phyloP scores from a whole-genome alignment of 23 red algal genomes.

The Gracilaria domingensis region DNA sequence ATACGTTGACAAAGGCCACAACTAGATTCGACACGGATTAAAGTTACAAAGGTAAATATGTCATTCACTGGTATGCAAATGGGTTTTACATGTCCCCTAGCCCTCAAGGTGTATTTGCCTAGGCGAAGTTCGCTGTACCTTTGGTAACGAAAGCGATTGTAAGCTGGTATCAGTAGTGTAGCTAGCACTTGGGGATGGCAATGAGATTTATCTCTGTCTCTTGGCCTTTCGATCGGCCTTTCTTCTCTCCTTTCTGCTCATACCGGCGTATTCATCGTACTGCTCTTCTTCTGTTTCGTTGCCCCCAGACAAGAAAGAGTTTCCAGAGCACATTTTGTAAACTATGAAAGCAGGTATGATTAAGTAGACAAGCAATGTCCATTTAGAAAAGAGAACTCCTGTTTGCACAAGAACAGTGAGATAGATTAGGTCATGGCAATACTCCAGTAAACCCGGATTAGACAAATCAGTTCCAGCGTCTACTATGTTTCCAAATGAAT shows the following conservation, averaged over 20 bases:
- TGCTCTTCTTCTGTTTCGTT: constrained; percentile 16
- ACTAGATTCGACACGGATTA: no score
- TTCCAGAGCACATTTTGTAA: constrained; percentile 9
- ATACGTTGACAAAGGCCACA: no score
- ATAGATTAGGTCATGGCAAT: constrained; percentile 52
- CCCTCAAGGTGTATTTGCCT: no score
- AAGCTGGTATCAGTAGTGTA: no score
- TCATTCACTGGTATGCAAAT: no score
- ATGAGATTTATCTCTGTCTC: neutral
- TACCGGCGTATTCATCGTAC: constrained; percentile 11
- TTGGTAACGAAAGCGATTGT: neutral
- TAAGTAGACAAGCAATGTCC: constrained; percentile 26
- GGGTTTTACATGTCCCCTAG: neutral
- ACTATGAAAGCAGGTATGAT: constrained; percentile 29
- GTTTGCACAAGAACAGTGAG: constrained; percentile 17
- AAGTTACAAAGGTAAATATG: no score
- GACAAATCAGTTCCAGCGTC: constrained; percentile 51
- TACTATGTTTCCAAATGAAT: constrained; percentile 22
- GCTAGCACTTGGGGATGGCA: no score
- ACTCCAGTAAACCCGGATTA: constrained; percentile 47
- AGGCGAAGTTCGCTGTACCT: neutral
- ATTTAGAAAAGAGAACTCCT: constrained; percentile 31
- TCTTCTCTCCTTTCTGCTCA: constrained; percentile 58
- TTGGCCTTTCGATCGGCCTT: constrained; percentile 50
- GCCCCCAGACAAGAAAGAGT: neutral